Base-by-base conservation (phyloP, 202 grass and related monocot genomes). In the Panicum hallii region DNA sequence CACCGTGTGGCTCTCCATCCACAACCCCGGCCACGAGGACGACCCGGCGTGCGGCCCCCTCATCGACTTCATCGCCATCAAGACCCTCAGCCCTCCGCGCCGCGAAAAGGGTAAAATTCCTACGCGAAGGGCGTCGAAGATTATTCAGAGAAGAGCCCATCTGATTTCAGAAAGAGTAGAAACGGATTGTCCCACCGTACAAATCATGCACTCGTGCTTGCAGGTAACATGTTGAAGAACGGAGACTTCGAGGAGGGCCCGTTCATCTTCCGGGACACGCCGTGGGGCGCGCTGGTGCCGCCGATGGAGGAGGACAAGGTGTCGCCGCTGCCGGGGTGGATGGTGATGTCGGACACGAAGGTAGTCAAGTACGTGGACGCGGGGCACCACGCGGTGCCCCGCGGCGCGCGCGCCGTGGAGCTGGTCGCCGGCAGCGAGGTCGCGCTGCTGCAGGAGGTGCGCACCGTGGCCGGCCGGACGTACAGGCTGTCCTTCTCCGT, bases 161-260 rank as follows among this genome's bases (percentile, higher is more conserved):
- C 3, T 8, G 6, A 5, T 26, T 58, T 19, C 7, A 10, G 11
- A 58, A 11, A 5, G 64, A 20, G 54, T 56, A n/a, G 8, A n/a
- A 12, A 22, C 9, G 17, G 65, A 12, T n/a, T 67, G 40, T 11
- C 64, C 16, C 26, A 26, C 26, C 26, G 26, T 26, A 26, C 26
- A 26, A 26, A 0, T 26, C 26, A 26, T 26, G 26, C 26, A 26
- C 26, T 26, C 7, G 20, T 1, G 6, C 2, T 14, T 70, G 7
- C 77, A 97, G 94, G 72, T 1, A 88, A 93, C 75, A 38, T 97
- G 54, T 0, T 97, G 80, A 90, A 30, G 83, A 97, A 97, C 8
- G 90, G 90, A 3, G 92, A 93, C 71, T 91, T 97, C 53, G 95
- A 97, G 90, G 89, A 90, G 42, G 95, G 94, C 0, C 95, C 92